Percentiles rank a stretch among this genome's conserved stretches.
These are phyloP conservation scores for Blastobotrys raffinosifermentans DNA, from an alignment of 1,139 yeast genomes.

Conservation along the genomic window DNA sequence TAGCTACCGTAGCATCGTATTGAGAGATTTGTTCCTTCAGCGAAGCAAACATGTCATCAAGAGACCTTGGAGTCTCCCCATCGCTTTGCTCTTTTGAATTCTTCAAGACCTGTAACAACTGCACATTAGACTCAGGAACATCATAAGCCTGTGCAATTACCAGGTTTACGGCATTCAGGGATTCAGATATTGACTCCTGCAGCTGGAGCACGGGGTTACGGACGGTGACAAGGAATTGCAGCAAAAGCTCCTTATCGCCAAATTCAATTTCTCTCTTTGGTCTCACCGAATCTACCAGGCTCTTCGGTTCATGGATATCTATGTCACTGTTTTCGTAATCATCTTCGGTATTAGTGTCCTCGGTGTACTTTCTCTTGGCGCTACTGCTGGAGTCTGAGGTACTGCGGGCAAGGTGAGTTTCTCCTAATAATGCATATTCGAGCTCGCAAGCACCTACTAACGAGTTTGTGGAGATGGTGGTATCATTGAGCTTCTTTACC, in stretches of 20 bases:
- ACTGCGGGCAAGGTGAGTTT: conserved; percentile 11
- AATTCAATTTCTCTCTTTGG: conserved; percentile 34
- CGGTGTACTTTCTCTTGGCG: too few species aligned
- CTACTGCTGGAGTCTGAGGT: too few species aligned
- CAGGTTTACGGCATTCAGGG: conserved; percentile 31
- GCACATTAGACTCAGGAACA: conserved; percentile 26
- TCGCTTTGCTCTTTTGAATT: conserved; percentile 12
- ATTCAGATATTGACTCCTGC: conserved; percentile 31
- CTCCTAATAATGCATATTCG: conserved; percentile 36
- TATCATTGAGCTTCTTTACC: conserved; percentile 32
- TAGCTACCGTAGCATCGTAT: conserved; percentile 29
- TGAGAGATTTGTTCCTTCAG: conserved; percentile 30
- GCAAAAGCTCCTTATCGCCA: conserved; percentile 33
- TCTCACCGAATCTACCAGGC: conserved; percentile 13
- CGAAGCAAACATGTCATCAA: conserved; percentile 27
- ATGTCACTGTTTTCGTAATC: conserved; percentile 4
- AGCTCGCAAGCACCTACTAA: conserved; percentile 45
- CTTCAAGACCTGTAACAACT: conserved; percentile 4
- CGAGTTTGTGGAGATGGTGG: conserved; percentile 37
- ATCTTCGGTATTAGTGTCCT: conserved; percentile 4
- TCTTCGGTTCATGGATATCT: neutral
- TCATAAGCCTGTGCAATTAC: conserved; percentile 39
- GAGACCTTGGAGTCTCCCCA: conserved; percentile 16
- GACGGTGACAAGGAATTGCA: conserved; percentile 32
- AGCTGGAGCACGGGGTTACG: conserved; percentile 32